These are phyloP conservation scores for Candida anutae DNA, from an alignment of 1,139 yeast genomes.

Conservation along the genomic window DNA sequence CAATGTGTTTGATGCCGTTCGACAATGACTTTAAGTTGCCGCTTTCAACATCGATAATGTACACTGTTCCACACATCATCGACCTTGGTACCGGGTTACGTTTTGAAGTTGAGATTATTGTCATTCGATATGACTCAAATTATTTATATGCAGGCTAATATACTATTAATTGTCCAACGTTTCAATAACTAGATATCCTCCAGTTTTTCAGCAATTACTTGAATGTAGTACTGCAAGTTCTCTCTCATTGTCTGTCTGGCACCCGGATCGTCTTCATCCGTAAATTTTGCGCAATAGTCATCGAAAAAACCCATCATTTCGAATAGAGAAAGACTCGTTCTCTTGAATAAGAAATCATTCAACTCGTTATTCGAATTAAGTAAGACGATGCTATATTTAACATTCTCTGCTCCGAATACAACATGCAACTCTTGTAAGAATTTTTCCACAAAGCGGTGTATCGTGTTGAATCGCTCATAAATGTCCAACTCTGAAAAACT, in stretches of 20 bases:
- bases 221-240: conserved; percentile 23
- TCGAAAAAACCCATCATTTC: conserved; percentile 30
- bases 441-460: conserved; percentile 20
- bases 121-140: conserved; percentile 4
- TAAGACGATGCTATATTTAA: conserved; percentile 23
- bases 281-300: conserved; percentile 18
- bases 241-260: conserved; percentile 2
- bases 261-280: conserved; percentile 10
- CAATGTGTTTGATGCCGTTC: conserved; percentile 76
- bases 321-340: conserved; percentile 22
- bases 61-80: conserved; percentile 34
- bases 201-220: conserved; percentile 22
- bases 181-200: neutral
- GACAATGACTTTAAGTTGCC: conserved; percentile 86
- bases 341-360: conserved; percentile 23
- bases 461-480: conserved; percentile 13
- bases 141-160: conserved; percentile 1
- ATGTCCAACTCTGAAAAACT: conserved; percentile 15
- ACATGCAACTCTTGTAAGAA: conserved; percentile 16
- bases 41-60: conserved; percentile 88
- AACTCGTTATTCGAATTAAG: conserved; percentile 26
- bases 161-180: too few species aligned
- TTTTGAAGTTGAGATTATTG: too few species aligned
- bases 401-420: conserved; percentile 29
- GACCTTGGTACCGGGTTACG: too few species aligned